Conservation (phyloP, 345 rosid genomes). For the Erodium maritimum region DNA sequence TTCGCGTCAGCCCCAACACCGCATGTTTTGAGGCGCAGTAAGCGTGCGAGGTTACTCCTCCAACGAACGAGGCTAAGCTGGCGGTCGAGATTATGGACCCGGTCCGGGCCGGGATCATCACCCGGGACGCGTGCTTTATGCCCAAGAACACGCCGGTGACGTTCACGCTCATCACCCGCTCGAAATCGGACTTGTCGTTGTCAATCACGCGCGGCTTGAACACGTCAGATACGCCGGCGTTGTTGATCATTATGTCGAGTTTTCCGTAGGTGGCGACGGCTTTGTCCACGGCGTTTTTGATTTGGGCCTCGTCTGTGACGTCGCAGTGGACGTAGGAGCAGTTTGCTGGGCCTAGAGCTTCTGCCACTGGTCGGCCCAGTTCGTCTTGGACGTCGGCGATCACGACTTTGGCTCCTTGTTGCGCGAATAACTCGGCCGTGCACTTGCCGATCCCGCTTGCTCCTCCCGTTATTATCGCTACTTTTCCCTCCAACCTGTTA, state of each 20-base stretch:
- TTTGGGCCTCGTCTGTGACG: constrained; percentile 23
- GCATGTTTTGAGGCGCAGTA: constrained; percentile 41
- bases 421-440: constrained; percentile 14
- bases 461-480: constrained; percentile 25
- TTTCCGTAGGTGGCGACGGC: constrained; percentile 25
- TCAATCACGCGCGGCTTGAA: constrained; percentile 24
- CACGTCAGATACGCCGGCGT: constrained; percentile 22
- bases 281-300: constrained; percentile 15
- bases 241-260: constrained; percentile 36
- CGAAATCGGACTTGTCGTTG: constrained; percentile 24
- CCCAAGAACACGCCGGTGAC: constrained; percentile 35
- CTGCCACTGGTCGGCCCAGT: constrained; percentile 13
- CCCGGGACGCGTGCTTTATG: constrained; percentile 29
- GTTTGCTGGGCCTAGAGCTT: constrained; percentile 12
- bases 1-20: constrained; percentile 34
- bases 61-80: constrained; percentile 18
- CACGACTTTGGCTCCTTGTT: constrained; percentile 24
- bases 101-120: constrained; percentile 24
- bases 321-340: constrained; percentile 21
- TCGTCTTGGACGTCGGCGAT: constrained; percentile 20
- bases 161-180: constrained; percentile 24
- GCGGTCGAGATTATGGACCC: constrained; percentile 28
- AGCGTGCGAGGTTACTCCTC: constrained; percentile 21
- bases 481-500: constrained; percentile 30
- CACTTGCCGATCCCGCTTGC: constrained; percentile 22